A percentile compares a stretch with the other conserved stretches of the same genome.
Evolutionary conservation across 1,284 basidiomycete genomes (phyloP).

Genomic region (Cutaneotrichosporon mucoides): DNA sequence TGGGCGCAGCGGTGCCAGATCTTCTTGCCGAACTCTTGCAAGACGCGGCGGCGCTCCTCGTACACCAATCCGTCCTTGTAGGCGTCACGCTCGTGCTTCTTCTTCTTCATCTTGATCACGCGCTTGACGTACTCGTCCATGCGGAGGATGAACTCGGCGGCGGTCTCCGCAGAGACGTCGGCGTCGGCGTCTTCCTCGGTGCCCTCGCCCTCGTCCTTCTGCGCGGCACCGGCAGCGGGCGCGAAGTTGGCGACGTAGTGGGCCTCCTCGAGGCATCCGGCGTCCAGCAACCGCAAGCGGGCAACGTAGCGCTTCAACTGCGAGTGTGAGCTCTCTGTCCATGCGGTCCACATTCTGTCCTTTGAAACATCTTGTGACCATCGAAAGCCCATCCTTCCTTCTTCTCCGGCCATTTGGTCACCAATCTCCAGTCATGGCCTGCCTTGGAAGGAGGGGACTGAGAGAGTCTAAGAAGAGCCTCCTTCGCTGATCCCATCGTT

Average conservation of each 20-base stretch:
- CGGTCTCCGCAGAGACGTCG: conserved; percentile 50
- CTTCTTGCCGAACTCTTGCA: conserved; percentile 73
- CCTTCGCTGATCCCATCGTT: no score
- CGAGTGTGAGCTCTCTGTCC: no score
- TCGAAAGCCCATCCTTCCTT: no score
- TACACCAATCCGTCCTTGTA: conserved; percentile 89
- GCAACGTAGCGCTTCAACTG: conserved; percentile 79
- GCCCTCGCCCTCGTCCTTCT: conserved; percentile 45
- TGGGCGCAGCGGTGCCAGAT: conserved; percentile 63
- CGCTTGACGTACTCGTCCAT: conserved; percentile 69
- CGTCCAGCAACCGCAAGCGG: conserved; percentile 83
- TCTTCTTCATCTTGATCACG: conserved; percentile 59
- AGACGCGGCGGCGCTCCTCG: conserved; percentile 76
- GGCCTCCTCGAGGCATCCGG: conserved; percentile 80
- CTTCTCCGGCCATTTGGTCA: no score
- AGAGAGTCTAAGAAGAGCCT: no score
- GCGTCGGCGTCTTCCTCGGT: conserved; percentile 51
- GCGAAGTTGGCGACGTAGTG: conserved; percentile 66
- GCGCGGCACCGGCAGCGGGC: conserved; percentile 24
- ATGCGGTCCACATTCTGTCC: no score
- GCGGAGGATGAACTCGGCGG: conserved; percentile 62
- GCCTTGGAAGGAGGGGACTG: no score
- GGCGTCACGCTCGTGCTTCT: conserved; percentile 62
- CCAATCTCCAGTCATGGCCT: no score
- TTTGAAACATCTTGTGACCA: no score